Base-by-base conservation (phyloP, 2,329 filamentous ascomycete genomes). In the Fusarium duplospermum region DNA sequence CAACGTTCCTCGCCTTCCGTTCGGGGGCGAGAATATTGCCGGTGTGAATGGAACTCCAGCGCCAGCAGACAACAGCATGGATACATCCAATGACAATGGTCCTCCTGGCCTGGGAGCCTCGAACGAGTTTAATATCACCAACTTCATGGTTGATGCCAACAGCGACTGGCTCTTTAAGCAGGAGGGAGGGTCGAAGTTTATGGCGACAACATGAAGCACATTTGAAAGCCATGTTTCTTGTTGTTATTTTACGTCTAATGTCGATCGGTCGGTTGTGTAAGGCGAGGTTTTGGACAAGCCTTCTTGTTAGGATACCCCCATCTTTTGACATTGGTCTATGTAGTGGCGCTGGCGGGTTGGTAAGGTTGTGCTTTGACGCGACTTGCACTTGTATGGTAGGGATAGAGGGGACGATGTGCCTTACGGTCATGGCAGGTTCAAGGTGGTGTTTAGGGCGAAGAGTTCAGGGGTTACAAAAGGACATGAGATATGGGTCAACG, bases 1-100 rank as follows among this genome's bases (percentile, higher is more conserved):
- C 87, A 98, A 98, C 80, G 91, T 97, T 65, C 95, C 95, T 1
- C 87, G 94, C 20, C 84, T 98, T 27, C 88, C 89, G 0, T 82
- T 88, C 24, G 84, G 84, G 33, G 82, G 84, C 13, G 84, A 86
- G 62, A 80, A 78, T 36, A 76, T 78, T 22, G 67, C 67, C 1
- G 77, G 72, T 7, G 66, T 29, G 20, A 78, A 65, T 22, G 70
- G 70, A 47, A 75, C 63, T 13, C 74, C 71, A 29, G 64, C 72
- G 45, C 70, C 73, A 54, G 69, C 62, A 33, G 74, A 75, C n/a
- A 70, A 74, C n/a, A 78, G 76, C 5, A 77, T 80, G 70, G 74
- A 80, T 14, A 73, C 79, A 31, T 76, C 66, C 63, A 82, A 80
- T 45, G 75, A 76, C 33, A 74, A 63, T 38, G 69, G 24, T 13